Evolutionary conservation across 371 early-diverging fungal species (phyloP), one percentile per base, ranked within the genome.

Genomic region (Zopfochytrium polystomum): DNA sequence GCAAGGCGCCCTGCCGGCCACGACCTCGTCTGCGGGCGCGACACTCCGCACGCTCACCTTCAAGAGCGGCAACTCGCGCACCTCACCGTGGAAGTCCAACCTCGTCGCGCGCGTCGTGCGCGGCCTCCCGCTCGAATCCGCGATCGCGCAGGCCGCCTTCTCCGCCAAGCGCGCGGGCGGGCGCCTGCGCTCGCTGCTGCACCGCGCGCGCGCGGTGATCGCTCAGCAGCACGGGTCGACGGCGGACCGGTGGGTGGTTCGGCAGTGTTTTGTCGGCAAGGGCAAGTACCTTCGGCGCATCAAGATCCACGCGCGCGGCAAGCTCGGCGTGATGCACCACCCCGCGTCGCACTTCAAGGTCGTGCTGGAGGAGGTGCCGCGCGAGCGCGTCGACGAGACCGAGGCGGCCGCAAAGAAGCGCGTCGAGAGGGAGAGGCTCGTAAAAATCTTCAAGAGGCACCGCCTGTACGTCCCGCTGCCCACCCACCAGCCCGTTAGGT

Each of bases 231-330:
- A 71, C 51, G 31, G 23, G 5, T 22, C 30, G 29, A 64, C 66
- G 25, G 50, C 55, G 18, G 32, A 47, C 9, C 5, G 54, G 13
- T 72, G 63, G 59, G 50, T 63, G 23, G 65, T 81, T 76, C 80
- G 79, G 47, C 87, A 87, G 68, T 90, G 91, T 1, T 91, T 90
- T 82, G 93, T 93, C 22, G 96, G 96, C 23, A 94, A 94, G 73
- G 95, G 94, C 3, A 63, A 69, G 35, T 92, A 85, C 65, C 60
- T 79, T 25, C 79, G 83, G 44, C 82, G 85, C 52, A 65, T 92
- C 50, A 80, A 83, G 62, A 78, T 79, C 38, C 90, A 90, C 63
- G 94, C 88, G 3, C 79, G 93, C 49, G 95, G 94, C 18, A 77
- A 90, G 54, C 84, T 86, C 52, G 93, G 93, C 55, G 70, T 87